phyloP scores from a whole-genome alignment of 371 early-diverging fungal genomes.

The Umbelopsis sp. region DNA sequence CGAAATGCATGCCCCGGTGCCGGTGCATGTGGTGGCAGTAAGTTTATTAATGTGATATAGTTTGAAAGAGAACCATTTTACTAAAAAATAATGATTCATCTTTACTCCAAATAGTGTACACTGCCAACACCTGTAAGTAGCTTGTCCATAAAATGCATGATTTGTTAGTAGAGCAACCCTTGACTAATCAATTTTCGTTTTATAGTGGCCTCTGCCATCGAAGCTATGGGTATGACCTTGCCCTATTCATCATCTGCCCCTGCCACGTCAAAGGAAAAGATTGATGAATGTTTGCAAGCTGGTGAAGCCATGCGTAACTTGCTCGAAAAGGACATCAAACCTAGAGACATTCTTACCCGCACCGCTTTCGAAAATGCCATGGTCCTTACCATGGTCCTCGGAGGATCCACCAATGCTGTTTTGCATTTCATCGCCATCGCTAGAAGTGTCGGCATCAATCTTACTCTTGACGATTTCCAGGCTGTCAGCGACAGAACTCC shows the following conservation, averaged over 20 bases:
- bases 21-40: constrained; percentile 95
- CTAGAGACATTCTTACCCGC: constrained; percentile 92
- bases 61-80: constrained; percentile 24
- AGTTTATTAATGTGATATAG: constrained; percentile 21
- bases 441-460: constrained; percentile 73
- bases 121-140: constrained; percentile 92
- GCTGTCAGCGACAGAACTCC: constrained; percentile 86
- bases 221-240: constrained; percentile 95
- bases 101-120: constrained; percentile 70
- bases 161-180: not conserved
- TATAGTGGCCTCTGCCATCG: constrained; percentile 91
- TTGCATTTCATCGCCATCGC: constrained; percentile 96
- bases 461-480: constrained; percentile 94
- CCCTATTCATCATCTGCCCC: constrained; percentile 94
- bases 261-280: constrained; percentile 84
- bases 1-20: constrained; percentile 94
- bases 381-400: constrained; percentile 87
- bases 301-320: constrained; percentile 86
- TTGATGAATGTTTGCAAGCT: constrained; percentile 83
- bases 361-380: constrained; percentile 95
- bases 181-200: not conserved
- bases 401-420: constrained; percentile 98
- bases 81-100: constrained; percentile 42
- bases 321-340: constrained; percentile 88
- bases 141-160: not conserved